Conservation (phyloP, 2,329 filamentous ascomycete species). For the Aspergillus arachidicola region DNA sequence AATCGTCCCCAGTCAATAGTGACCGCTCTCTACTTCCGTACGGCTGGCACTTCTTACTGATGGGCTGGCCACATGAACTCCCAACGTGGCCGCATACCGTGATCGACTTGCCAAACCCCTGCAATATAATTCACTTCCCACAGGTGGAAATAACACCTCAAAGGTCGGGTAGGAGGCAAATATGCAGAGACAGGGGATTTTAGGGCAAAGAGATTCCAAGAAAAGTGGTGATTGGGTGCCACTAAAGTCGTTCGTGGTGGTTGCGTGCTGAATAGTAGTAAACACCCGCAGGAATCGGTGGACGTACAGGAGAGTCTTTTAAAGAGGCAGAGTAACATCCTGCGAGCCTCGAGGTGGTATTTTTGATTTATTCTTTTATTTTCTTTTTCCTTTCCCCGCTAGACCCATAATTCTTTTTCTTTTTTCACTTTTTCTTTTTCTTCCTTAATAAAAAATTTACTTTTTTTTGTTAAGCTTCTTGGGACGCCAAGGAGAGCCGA, state of each 20-base stretch:
- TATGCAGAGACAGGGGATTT: not conserved
- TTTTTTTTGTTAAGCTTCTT: not conserved
- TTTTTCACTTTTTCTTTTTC: not conserved
- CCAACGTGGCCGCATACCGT: not conserved
- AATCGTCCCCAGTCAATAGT: not conserved
- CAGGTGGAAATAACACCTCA: not conserved
- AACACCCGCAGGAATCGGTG: conserved; percentile 1
- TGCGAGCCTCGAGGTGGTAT: not conserved
- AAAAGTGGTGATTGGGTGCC: not conserved
- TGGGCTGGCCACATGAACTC: not conserved
- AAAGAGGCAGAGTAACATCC: not conserved
- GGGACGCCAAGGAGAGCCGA: conserved; percentile 9
- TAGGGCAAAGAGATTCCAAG: not conserved
- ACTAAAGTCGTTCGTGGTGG: not conserved
- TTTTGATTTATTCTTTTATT: not conserved
- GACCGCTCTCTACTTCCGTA: not conserved
- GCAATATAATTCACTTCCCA: not conserved
- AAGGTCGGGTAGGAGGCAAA: not conserved
- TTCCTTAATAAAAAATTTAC: too few species aligned
- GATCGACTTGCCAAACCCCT: conserved; percentile 2
- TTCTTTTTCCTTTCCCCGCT: not conserved
- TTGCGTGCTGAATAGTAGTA: not conserved
- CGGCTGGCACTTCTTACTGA: not conserved
- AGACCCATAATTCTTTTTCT: not conserved
- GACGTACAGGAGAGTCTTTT: not conserved